Conservation (phyloP, 1,284 basidiomycete genomes). For the Cutaneotrichosporon cyanovorans region DNA sequence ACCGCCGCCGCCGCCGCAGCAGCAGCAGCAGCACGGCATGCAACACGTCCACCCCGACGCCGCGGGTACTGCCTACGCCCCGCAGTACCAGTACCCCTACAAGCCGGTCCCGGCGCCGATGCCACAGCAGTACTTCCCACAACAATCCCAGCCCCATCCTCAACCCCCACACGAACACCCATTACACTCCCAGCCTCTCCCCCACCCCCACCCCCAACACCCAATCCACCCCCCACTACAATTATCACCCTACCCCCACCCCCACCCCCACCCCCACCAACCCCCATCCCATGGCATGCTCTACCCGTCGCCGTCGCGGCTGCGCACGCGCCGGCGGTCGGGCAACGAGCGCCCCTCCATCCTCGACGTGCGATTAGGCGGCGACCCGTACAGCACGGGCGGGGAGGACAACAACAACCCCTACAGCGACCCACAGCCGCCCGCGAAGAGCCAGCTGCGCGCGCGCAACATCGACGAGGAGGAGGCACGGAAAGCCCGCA, state of each 20-base stretch:
- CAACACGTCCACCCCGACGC: too few relatives aligned
- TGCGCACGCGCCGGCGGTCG: conserved; percentile 9
- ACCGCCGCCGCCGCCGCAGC: too few relatives aligned
- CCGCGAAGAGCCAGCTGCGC: conserved; percentile 6
- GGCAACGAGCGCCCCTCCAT: neutral
- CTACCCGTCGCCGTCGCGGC: conserved; percentile 26
- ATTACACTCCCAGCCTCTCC: neutral
- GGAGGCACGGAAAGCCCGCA: conserved; percentile 16
- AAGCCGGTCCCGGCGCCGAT: too few relatives aligned
- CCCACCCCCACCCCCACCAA: neutral
- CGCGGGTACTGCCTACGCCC: too few relatives aligned
- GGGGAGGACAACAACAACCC: neutral
- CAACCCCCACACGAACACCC: too few relatives aligned
- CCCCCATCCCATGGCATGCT: conserved; percentile 17
- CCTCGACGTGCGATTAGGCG: neutral
- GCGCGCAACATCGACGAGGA: conserved; percentile 10
- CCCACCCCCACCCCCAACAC: neutral
- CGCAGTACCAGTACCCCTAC: neutral
- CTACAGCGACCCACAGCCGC: neutral
- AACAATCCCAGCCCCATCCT: neutral
- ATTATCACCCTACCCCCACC: neutral
- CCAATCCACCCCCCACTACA: neutral
- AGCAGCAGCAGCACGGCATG: too few relatives aligned
- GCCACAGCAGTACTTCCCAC: neutral
- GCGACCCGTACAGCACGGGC: conserved; percentile 4